A percentile compares a stretch with the other conserved stretches of the same genome.
Evolutionary conservation across 176 grass and related monocot species (phyloP).

Genomic region (Bolboschoenus planiculmis): DNA sequence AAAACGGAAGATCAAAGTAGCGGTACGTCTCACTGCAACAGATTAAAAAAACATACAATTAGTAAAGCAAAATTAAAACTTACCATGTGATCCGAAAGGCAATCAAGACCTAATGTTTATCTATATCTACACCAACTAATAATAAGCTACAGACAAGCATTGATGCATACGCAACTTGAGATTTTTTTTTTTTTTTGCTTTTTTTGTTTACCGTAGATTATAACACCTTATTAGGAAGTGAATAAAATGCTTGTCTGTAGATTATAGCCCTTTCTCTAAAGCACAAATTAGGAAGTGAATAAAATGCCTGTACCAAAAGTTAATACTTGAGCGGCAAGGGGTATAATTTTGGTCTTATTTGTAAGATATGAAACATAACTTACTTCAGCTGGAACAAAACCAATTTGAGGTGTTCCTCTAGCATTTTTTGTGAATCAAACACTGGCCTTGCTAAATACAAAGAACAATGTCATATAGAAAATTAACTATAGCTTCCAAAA

Average conservation of each 20-base stretch:
- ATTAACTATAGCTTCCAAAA: not conserved
- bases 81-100: not conserved
- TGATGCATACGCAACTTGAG: not conserved
- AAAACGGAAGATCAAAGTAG: slow-evolving; percentile 90
- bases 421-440: not conserved
- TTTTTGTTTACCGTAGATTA: not conserved
- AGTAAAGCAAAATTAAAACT: not conserved
- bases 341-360: not conserved
- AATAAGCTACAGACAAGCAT: not conserved
- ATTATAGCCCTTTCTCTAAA: too few species aligned
- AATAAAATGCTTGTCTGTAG: not conserved
- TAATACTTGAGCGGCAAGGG: not conserved
- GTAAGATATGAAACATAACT: not conserved
- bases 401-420: not conserved
- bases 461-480: not conserved
- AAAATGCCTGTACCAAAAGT: not conserved
- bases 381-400: not conserved
- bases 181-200: not conserved
- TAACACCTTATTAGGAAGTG: not conserved
- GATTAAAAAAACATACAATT: slow-evolving; percentile 3
- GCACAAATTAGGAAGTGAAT: not conserved
- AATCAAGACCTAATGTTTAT: slow-evolving; percentile 20
- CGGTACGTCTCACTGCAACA: slow-evolving; percentile 90
- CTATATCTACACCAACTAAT: not conserved
- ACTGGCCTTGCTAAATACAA: not conserved